Conservation (phyloP, 2,329 filamentous ascomycete species). For the Trichophyton verrucosum region DNA sequence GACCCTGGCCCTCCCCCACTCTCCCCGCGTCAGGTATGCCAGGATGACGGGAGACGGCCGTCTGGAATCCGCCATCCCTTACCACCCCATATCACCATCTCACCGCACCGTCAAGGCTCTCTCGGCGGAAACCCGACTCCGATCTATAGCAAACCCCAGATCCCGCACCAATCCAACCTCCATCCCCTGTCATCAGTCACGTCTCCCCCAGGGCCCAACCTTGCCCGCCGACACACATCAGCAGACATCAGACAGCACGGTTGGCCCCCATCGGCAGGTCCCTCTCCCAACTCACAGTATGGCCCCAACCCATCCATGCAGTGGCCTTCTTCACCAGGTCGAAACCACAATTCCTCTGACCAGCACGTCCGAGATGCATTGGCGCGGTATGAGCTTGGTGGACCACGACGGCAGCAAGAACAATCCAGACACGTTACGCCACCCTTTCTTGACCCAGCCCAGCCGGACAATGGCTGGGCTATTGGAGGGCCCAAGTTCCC, state of each 20-base stretch:
- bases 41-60: slow-evolving; percentile 66
- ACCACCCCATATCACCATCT: slow-evolving; percentile 67
- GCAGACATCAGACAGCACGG: slow-evolving; percentile 88
- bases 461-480: slow-evolving; percentile 45
- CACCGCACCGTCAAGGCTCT: slow-evolving; percentile 74
- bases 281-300: slow-evolving; percentile 48
- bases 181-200: slow-evolving; percentile 46
- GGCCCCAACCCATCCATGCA: slow-evolving; percentile 49
- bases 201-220: slow-evolving; percentile 49
- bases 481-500: slow-evolving; percentile 36
- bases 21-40: slow-evolving; percentile 74
- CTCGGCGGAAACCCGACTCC: slow-evolving; percentile 64
- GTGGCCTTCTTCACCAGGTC: slow-evolving; percentile 56
- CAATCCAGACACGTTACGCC: slow-evolving; percentile 44
- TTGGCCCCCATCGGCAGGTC: slow-evolving; percentile 43
- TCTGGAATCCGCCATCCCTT: slow-evolving; percentile 63
- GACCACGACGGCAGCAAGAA: slow-evolving; percentile 35
- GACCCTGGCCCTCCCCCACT: slow-evolving; percentile 58
- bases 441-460: slow-evolving; percentile 34
- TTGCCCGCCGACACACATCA: slow-evolving; percentile 78
- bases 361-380: slow-evolving; percentile 52
- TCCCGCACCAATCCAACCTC: slow-evolving; percentile 46
- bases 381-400: slow-evolving; percentile 53
- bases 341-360: slow-evolving; percentile 40
- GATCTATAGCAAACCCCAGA: slow-evolving; percentile 52